Base-by-base conservation (phyloP, 345 rosid genomes). In the Capsella bursapastoris region DNA sequence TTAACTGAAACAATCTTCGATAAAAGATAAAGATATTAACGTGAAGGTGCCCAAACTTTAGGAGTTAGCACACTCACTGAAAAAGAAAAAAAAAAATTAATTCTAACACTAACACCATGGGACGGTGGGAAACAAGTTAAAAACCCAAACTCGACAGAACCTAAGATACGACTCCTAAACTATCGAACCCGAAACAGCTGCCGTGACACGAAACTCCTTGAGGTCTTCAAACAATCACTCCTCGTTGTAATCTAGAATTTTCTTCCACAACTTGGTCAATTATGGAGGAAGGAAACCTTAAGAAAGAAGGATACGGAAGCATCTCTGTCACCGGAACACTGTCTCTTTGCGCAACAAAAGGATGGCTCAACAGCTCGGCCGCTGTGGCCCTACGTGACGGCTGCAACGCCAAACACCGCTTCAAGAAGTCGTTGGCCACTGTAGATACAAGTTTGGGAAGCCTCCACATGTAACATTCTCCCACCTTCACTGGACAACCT, bases 331-430 rank as follows among this genome's bases (percentile, higher is more conserved):
- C 9, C 6, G 47, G 53, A 49, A 49, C 12, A 22, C 27, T 27
- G 27, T 28, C 18, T 68, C 55, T 68, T 56, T 43, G 32, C 15
- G 55, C 12, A 44, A 68, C 64, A 44, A 68, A 68, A 5, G 73
- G 73, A 68, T 68, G 73, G n/a, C 18, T 56, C 53, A 68, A 34
- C 0, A 68, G 63, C 27, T 68, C 44, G 8, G 7, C 18, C 5
- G 53, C 55, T 1, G 73, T 68, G 29, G 73, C 73, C 31, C 73
- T 56, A 8, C 4, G 49, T 38, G 61, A 67, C 9, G 49, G 64
- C 4, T 56, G 41, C 50, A 40, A n/a, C 62, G 11, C 60, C 53
- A 56, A 28, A 18, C 73, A 57, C 64, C 22, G 31, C 5, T 14
- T 34, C 57, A 70, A 22, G 66, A 70, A 70, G 11, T 58, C 48